Conservation (phyloP, 192 early-diverging fungal species). For the Linnemannia zychae region DNA sequence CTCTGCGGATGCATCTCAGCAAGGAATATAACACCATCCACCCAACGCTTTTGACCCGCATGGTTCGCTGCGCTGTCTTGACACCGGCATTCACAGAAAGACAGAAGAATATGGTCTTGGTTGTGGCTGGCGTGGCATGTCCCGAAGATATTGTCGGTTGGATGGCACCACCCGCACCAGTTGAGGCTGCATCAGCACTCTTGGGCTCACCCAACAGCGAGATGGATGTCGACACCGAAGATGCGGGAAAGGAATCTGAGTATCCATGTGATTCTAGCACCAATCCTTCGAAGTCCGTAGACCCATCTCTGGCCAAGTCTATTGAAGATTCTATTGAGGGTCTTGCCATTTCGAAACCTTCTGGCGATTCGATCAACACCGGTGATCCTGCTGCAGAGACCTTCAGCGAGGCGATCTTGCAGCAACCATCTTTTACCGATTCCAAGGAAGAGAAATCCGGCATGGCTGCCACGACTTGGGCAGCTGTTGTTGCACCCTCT, state of each 20-base stretch:
- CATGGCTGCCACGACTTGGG: background rate
- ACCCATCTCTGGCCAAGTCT: background rate
- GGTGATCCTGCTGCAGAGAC: background rate
- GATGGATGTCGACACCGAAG: background rate
- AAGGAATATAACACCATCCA: slow-evolving; percentile 73
- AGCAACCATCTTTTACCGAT: background rate
- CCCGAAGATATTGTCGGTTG: slow-evolving; percentile 55
- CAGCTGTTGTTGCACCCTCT: slow-evolving; percentile 1
- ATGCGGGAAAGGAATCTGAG: background rate
- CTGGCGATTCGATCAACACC: background rate
- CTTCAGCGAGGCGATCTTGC: background rate
- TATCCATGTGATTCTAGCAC: too few relatives aligned
- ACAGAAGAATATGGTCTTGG: slow-evolving; percentile 76
- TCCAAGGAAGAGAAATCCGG: background rate
- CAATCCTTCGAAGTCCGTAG: background rate
- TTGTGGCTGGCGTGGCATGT: slow-evolving; percentile 44
- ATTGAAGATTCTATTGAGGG: slow-evolving; percentile 19
- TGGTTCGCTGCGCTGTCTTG: slow-evolving; percentile 75
- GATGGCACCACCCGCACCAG: slow-evolving; percentile 33
- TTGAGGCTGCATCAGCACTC: background rate
- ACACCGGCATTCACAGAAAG: slow-evolving; percentile 81
- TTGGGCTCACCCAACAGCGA: background rate
- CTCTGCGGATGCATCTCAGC: slow-evolving; percentile 68
- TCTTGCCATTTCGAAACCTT: background rate
- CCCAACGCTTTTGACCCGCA: slow-evolving; percentile 61